Base-by-base conservation (phyloP, 768 basidiomycete genomes). In the Mycena rosella region DNA sequence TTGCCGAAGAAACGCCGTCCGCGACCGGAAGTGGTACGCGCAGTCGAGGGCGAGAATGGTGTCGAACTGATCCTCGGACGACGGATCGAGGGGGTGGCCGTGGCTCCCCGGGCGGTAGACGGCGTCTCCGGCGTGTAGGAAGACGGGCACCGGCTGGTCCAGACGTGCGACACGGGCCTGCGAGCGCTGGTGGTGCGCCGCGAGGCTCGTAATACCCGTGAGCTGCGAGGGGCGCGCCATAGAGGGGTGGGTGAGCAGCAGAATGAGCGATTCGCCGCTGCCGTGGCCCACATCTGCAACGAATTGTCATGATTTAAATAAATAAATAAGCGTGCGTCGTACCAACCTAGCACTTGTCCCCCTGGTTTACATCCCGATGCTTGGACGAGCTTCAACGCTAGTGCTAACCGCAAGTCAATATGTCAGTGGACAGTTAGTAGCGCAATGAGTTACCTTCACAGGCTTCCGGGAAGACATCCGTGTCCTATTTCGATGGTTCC, bases 11-110 rank as follows among this genome's bases (percentile, higher is more conserved):
- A 92, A 91, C 27, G 8, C 60, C 67, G 9, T 70, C 68, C 90
- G 85, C 1, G 87, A 85, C 15, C 81, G 68, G 74, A 91, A 91
- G 73, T 92, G 90, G 73, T 91, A 91, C 3, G 89, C 90, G 69
- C 90, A 91, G 73, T 92, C 91, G 17, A 91, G 79, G 0, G 88
- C 89, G 27, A 90, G 79, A 36, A 91, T 85, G 20, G 78, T 77
- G 62, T 87, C 84, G 72, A 85, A 91, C 17, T 26, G 27, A 13
- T 47, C 51, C 15, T 55, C 53, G 7, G 78, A 73, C 6, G 77
- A 71, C 11, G 83, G 79, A 65, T 82, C 74, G 14, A 89, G 78
- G 29, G 89, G 89, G 67, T 88, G 88, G 11, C 66, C 58, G 22
- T 60, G 27, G 11, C 56, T 65, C 7, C 60, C 68, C 30, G 74